Evolutionary conservation across 805 yeast species (phyloP).

Genomic region (Myxozyma vanderwaltii): DNA sequence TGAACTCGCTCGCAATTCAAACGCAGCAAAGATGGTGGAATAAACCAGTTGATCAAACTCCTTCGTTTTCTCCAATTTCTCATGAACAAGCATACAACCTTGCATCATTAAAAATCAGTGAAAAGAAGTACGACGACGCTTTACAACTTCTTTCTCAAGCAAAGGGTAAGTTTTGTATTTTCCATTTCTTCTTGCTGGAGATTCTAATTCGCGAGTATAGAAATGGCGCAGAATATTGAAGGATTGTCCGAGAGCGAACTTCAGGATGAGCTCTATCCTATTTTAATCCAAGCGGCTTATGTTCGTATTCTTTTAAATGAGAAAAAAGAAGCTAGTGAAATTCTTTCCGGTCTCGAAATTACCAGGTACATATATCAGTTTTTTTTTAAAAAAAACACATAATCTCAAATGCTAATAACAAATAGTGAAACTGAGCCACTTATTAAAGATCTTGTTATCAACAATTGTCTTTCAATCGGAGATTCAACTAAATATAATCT

Average conservation of each 20-base stretch:
- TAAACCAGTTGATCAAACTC: not conserved
- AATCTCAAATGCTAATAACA: too few species aligned
- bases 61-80: constrained; percentile 35
- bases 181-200: constrained; percentile 11
- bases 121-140: constrained; percentile 47
- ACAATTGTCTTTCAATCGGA: constrained; percentile 19
- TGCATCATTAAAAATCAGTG: constrained; percentile 53
- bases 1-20: constrained; percentile 64
- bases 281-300: constrained; percentile 61
- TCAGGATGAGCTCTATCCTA: constrained; percentile 56
- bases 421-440: constrained; percentile 16
- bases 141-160: constrained; percentile 53
- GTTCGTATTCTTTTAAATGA: constrained; percentile 49
- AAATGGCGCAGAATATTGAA: constrained; percentile 37
- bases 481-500: constrained; percentile 2
- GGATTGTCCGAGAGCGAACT: constrained; percentile 50
- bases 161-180: constrained; percentile 45
- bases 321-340: constrained; percentile 43
- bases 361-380: not conserved
- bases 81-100: constrained; percentile 66
- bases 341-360: constrained; percentile 45
- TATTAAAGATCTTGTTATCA: constrained; percentile 44
- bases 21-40: constrained; percentile 48
- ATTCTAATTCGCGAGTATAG: not conserved
- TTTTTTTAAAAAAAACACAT: too few species aligned